phyloP scores from a whole-genome alignment of 495 filamentous ascomycete genomes.

The Paragyromitra xinjiangensis region DNA sequence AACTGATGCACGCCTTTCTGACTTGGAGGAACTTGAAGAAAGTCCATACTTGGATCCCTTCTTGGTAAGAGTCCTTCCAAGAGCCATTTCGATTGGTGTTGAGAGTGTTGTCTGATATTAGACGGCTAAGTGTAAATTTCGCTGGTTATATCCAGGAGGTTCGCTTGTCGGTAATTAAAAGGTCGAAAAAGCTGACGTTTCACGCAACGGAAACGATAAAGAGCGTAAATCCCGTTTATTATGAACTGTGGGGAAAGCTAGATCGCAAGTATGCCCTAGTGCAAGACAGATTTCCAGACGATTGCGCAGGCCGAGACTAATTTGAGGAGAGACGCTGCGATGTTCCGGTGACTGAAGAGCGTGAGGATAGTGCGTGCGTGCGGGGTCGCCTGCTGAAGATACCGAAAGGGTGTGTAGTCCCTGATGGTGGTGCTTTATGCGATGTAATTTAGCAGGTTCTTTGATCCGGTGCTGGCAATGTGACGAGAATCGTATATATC shows the following conservation, averaged over 20 bases:
- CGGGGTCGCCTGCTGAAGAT: conserved; percentile 42
- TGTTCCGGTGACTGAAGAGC: conserved; percentile 32
- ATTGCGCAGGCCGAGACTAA: conserved; percentile 27
- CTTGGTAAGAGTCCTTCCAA: conserved; percentile 50
- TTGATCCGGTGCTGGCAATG: conserved; percentile 43
- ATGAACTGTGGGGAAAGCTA: conserved; percentile 38
- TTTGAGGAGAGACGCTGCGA: conserved; percentile 40
- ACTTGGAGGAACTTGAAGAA: conserved; percentile 59
- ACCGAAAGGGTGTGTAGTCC: conserved; percentile 48
- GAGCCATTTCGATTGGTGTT: conserved; percentile 41
- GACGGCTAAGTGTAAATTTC: conserved; percentile 20
- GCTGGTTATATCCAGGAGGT: conserved; percentile 34
- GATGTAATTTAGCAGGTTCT: conserved; percentile 41
- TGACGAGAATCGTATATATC: conserved; percentile 49
- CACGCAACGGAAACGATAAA: conserved; percentile 32
- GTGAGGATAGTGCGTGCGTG: conserved; percentile 43
- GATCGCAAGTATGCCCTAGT: conserved; percentile 18
- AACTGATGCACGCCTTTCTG: conserved; percentile 47
- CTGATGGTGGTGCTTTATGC: conserved; percentile 30
- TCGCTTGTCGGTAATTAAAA: conserved; percentile 29
- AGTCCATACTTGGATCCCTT: conserved; percentile 54
- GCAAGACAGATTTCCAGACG: conserved; percentile 34
- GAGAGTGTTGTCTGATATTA: conserved; percentile 14
- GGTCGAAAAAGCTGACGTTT: conserved; percentile 31
- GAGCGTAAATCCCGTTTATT: conserved; percentile 45